Base-by-base conservation (phyloP, 306 rosid species). In the Spatholobus suberectus region DNA sequence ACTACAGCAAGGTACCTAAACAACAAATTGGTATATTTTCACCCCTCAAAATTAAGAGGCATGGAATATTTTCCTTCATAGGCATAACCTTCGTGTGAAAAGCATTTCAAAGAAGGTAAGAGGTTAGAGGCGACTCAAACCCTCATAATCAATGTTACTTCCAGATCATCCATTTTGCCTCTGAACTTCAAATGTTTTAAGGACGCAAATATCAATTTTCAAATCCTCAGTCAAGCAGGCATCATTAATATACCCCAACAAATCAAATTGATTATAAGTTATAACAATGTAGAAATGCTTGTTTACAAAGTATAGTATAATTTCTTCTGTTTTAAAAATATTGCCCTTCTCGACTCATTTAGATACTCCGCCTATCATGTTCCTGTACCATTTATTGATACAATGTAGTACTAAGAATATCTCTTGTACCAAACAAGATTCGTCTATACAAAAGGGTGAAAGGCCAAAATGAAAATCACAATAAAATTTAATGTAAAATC, bases 381-480 rank as follows among this genome's bases (percentile, higher is more conserved):
- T 37, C 70, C 27, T 6, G 0, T 20, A 24, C 41, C 27, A 40
- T 38, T 38, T 8, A 14, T 59, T 59, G 18, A 59, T 76, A 32
- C 29, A 61, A 76, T 43, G 72, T 26, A 41, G 29, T 5, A 76
- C 27, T n/a, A 14, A 11, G 18, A 76, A 26, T 12, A 23, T 17
- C 3, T 76, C 37, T 3, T 8, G n/a, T 43, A 76, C 7, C 81
- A 26, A 59, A 21, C 27, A 76, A 61, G 40, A 24, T 59, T 40
- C 34, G 1, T 41, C 43, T 44, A 24, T 41, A 61, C 47, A 43
- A 59, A 76, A 61, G 18, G 4, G 61, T 24, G 32, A 59, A 27
- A 26, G n/a, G 46, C 12, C n/a, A 20, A 76, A 37, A 27, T 41
- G 18, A 43, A 76, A 41, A 61, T 59, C 81, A 43, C 69, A 47